Evolutionary conservation across 495 filamentous ascomycete genomes (phyloP).

Genomic region (Trichoderma parareesei): DNA sequence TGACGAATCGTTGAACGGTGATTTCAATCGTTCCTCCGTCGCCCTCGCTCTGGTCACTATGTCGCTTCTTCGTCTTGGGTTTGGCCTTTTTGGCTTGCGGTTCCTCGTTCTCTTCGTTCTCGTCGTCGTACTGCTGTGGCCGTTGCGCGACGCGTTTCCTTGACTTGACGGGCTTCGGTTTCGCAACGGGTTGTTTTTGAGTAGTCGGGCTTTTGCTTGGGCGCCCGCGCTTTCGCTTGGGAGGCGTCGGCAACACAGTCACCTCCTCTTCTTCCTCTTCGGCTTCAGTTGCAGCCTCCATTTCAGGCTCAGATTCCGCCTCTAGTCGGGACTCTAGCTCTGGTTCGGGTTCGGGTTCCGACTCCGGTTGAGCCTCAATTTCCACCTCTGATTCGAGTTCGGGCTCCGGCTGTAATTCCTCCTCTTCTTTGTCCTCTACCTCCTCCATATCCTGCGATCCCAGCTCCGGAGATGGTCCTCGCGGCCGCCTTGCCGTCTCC

Average conservation of each 20-base stretch:
- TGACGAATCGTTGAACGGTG: slow-evolving; percentile 36
- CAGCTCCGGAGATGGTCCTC: slow-evolving; percentile 4
- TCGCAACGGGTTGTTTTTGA: not conserved
- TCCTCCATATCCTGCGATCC: slow-evolving; percentile 7
- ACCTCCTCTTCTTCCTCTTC: not conserved
- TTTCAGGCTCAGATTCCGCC: not conserved
- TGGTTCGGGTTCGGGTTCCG: not conserved
- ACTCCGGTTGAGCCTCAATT: slow-evolving; percentile 1
- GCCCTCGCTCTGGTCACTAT: slow-evolving; percentile 15
- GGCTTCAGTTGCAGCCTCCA: slow-evolving; percentile 15
- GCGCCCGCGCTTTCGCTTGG: not conserved
- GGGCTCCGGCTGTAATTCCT: slow-evolving; percentile 17
- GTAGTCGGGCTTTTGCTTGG: not conserved
- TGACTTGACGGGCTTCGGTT: slow-evolving; percentile 14
- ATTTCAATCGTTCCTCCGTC: slow-evolving; percentile 32
- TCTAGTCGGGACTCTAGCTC: not conserved
- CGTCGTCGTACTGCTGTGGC: not conserved
- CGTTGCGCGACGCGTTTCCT: slow-evolving; percentile 13
- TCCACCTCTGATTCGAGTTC: slow-evolving; percentile 8
- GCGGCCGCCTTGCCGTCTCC: not conserved
- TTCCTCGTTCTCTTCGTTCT: slow-evolving; percentile 6
- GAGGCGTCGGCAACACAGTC: not conserved
- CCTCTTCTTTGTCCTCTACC: slow-evolving; percentile 18
- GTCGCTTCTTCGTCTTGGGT: slow-evolving; percentile 13
- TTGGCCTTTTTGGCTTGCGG: slow-evolving; percentile 15